Evolutionary conservation across 257 asterid genomes (phyloP).

Genomic region (Lithospermum erythrorhizon): DNA sequence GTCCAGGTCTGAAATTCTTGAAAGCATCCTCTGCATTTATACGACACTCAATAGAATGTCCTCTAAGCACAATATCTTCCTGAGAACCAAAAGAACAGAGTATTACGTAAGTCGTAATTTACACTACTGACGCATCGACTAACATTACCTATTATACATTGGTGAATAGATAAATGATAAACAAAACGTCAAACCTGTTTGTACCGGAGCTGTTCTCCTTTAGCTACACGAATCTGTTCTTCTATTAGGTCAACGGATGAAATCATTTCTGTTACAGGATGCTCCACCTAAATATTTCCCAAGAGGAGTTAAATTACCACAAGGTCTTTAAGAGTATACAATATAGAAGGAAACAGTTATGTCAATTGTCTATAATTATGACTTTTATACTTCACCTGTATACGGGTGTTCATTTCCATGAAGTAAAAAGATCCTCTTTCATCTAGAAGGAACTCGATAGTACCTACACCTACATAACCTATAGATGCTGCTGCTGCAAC

Average conservation of each 20-base stretch:
- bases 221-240: slow-evolving; percentile 93
- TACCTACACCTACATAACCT: slow-evolving; percentile 94
- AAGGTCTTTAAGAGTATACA: background rate
- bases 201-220: slow-evolving; percentile 78
- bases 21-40: slow-evolving; percentile 99
- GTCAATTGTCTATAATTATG: background rate
- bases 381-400: slow-evolving; percentile 51
- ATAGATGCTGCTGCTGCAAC: slow-evolving; percentile 97
- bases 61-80: slow-evolving; percentile 87
- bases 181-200: slow-evolving; percentile 40
- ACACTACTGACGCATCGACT: background rate
- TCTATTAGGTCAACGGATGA: slow-evolving; percentile 95
- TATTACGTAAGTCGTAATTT: background rate
- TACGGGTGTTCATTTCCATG: slow-evolving; percentile 99
- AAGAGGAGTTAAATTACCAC: slow-evolving; percentile 5
- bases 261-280: slow-evolving; percentile 99
- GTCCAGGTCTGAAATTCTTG: slow-evolving; percentile 98
- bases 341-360: background rate
- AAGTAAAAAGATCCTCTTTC: slow-evolving; percentile 97
- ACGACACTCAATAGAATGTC: slow-evolving; percentile 97
- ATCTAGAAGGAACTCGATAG: slow-evolving; percentile 90
- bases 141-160: background rate
- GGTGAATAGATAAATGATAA: background rate
- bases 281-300: slow-evolving; percentile 66
- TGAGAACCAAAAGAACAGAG: slow-evolving; percentile 16